These are phyloP conservation scores for Letharia columbiana DNA, from an alignment of 495 filamentous ascomycete genomes.

Conservation along the genomic window DNA sequence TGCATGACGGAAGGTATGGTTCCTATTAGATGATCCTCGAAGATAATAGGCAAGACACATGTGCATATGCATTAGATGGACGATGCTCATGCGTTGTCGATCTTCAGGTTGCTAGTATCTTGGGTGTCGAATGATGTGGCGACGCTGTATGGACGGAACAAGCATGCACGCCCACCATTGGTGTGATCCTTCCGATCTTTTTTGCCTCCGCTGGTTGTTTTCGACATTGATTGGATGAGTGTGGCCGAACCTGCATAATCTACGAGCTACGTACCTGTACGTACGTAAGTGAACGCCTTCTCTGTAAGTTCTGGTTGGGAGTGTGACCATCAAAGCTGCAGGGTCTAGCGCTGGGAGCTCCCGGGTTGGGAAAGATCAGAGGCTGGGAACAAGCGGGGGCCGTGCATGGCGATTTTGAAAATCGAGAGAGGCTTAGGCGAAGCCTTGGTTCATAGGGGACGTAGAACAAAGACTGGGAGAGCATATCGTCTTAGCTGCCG, in stretches of 20 bases:
- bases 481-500: neutral
- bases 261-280: slow-evolving; percentile 6
- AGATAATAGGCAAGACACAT: neutral
- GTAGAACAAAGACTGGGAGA: neutral
- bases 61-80: neutral
- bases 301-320: neutral
- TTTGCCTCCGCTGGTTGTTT: neutral
- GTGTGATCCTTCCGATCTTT: neutral
- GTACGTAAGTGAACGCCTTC: neutral
- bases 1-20: neutral
- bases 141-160: neutral
- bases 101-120: neutral
- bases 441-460: neutral
- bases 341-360: neutral
- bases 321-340: neutral
- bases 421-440: neutral
- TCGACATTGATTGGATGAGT: neutral
- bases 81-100: neutral
- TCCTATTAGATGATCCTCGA: neutral
- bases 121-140: neutral
- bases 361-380: neutral
- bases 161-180: neutral
- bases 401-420: neutral
- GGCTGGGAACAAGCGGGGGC: neutral
- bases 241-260: neutral